Evolutionary conservation across 2,329 filamentous ascomycete genomes (phyloP).

Genomic region (Juglanconis juglandina): DNA sequence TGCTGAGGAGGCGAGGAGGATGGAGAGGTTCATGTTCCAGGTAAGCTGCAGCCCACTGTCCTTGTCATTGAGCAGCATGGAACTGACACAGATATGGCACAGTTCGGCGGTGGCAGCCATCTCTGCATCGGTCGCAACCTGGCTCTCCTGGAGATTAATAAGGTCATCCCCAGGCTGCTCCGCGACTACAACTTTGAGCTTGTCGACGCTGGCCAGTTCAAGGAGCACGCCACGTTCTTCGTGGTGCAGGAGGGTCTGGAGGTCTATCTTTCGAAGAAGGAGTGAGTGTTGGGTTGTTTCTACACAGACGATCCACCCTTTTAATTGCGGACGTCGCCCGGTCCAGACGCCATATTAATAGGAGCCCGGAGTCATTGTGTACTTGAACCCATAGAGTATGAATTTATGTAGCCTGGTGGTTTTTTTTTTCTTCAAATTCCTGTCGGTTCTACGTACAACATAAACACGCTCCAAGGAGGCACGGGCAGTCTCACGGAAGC

Average conservation of each 20-base stretch:
- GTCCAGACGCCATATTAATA: too few species aligned
- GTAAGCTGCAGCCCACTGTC: slow-evolving; percentile 28
- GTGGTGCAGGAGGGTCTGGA: slow-evolving; percentile 56
- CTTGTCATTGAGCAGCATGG: background rate
- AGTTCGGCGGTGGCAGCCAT: slow-evolving; percentile 54
- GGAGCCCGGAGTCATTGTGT: too few species aligned
- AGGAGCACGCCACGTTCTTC: slow-evolving; percentile 56
- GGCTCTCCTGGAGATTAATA: slow-evolving; percentile 56
- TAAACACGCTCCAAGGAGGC: too few species aligned
- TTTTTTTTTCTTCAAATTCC: too few species aligned
- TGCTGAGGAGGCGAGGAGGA: slow-evolving; percentile 39
- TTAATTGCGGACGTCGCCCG: too few species aligned
- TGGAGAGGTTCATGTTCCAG: slow-evolving; percentile 56
- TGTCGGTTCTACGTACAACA: too few species aligned
- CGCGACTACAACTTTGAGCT: slow-evolving; percentile 53
- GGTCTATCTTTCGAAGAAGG: slow-evolving; percentile 43
- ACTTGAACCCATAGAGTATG: too few species aligned
- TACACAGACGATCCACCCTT: too few species aligned
- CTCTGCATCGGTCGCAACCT: slow-evolving; percentile 55
- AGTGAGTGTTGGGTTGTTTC: background rate
- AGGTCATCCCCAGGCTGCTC: slow-evolving; percentile 52
- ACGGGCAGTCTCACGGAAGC: too few species aligned
- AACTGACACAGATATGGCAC: background rate
- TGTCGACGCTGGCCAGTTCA: slow-evolving; percentile 46
- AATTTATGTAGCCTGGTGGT: too few species aligned